phyloP scores from a whole-genome alignment of 192 early-diverging fungal genomes.

The Bifiguratus adelaidae region DNA sequence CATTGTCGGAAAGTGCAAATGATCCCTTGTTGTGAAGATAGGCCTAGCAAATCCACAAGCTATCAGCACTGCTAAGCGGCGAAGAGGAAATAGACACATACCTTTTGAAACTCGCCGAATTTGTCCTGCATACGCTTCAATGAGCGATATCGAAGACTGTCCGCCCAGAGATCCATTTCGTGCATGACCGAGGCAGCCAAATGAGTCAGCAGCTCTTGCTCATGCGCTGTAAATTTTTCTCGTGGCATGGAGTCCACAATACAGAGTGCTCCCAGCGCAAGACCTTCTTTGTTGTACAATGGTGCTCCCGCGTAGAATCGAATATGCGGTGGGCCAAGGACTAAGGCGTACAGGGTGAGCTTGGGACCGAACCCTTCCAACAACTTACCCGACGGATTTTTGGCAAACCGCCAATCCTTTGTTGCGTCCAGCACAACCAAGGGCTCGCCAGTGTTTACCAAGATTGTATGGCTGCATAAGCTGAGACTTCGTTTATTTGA shows the following conservation, averaged over 20 bases:
- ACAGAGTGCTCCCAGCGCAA: no score
- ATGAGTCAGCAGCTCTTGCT: conserved; percentile 16
- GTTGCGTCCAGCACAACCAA: conserved; percentile 17
- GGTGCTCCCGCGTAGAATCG: no score
- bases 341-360: no score
- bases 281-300: no score
- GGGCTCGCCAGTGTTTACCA: conserved; percentile 16
- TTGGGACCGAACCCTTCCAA: conserved; percentile 3
- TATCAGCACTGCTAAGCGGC: neutral
- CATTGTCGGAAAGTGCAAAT: neutral
- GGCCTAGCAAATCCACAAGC: neutral
- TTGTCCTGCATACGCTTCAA: conserved; percentile 30
- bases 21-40: neutral
- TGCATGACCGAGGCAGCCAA: conserved; percentile 33
- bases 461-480: conserved; percentile 20
- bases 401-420: conserved; percentile 34
- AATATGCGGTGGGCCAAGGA: no score
- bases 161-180: conserved; percentile 36
- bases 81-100: no score
- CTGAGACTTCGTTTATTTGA: conserved; percentile 6
- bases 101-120: conserved; percentile 17
- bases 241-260: conserved; percentile 27
- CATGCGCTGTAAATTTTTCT: conserved; percentile 13
- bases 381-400: conserved; percentile 31
- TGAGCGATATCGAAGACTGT: conserved; percentile 23